Evolutionary conservation across 208 protist genomes (phyloP).

Genomic region (Trypanosoma mega): DNA sequence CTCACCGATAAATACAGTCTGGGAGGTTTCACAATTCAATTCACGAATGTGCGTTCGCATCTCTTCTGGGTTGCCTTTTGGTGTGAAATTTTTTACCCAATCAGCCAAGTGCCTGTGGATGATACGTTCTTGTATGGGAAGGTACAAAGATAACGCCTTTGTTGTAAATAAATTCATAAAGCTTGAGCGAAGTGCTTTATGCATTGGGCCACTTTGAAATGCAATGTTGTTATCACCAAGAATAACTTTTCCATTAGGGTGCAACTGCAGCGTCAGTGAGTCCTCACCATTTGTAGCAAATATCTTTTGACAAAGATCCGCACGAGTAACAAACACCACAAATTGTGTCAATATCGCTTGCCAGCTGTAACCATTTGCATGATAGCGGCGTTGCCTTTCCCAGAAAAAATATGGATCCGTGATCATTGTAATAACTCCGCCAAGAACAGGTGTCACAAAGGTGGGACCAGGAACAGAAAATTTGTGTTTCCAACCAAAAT

Average conservation of each 20-base stretch:
- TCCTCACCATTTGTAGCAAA: conserved; percentile 78
- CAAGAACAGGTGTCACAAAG: conserved; percentile 58
- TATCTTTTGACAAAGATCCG: conserved; percentile 82
- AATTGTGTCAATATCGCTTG: conserved; percentile 72
- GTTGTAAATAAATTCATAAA: conserved; percentile 88
- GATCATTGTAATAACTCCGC: conserved; percentile 77
- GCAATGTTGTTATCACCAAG: conserved; percentile 88
- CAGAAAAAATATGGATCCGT: conserved; percentile 79
- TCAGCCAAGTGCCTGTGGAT: conserved; percentile 59
- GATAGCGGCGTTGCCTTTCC: conserved; percentile 76
- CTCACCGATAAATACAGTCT: conserved; percentile 91
- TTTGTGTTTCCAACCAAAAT: conserved; percentile 71
- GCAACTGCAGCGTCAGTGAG: conserved; percentile 74
- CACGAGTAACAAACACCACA: conserved; percentile 70
- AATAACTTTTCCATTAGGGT: conserved; percentile 82
- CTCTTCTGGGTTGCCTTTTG: conserved; percentile 56
- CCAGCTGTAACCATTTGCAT: conserved; percentile 81
- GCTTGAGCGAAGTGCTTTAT: conserved; percentile 79
- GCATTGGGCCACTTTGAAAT: conserved; percentile 77
- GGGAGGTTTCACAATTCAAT: conserved; percentile 92
- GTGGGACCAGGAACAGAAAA: conserved; percentile 67
- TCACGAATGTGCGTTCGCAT: conserved; percentile 84
- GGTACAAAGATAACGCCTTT: conserved; percentile 83
- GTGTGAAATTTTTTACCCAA: conserved; percentile 69
- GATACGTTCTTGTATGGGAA: conserved; percentile 77